phyloP scores from a whole-genome alignment of 1,284 basidiomycete genomes.

The Entoloma clypeatum region DNA sequence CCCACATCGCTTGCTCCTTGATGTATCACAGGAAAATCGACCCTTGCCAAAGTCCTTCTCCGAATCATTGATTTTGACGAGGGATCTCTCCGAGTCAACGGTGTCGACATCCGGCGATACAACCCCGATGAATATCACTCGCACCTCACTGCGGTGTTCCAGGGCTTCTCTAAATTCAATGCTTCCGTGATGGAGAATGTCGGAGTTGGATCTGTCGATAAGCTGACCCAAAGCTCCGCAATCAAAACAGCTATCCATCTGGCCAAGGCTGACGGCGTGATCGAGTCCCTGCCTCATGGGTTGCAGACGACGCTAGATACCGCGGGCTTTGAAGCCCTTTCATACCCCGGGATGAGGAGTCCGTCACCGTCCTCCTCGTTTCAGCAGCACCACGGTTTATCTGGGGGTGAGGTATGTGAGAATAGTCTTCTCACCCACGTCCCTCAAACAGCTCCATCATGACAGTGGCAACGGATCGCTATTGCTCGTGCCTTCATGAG shows the following conservation, averaged over 20 bases:
- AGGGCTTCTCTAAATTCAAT: constrained; percentile 76
- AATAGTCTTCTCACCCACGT: not conserved
- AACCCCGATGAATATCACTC: constrained; percentile 66
- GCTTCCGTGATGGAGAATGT: constrained; percentile 73
- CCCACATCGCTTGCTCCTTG: constrained; percentile 11
- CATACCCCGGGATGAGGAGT: constrained; percentile 38
- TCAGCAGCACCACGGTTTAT: constrained; percentile 65
- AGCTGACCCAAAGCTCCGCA: constrained; percentile 46
- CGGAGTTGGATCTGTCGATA: constrained; percentile 67
- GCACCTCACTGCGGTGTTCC: constrained; percentile 75
- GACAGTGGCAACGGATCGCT: constrained; percentile 81
- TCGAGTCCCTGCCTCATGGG: constrained; percentile 61
- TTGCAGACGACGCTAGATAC: constrained; percentile 64
- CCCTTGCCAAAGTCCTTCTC: constrained; percentile 72
- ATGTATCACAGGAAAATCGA: constrained; percentile 64
- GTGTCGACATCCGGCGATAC: constrained; percentile 57
- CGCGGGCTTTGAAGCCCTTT: constrained; percentile 50
- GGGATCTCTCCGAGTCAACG: constrained; percentile 67
- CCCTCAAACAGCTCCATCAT: constrained; percentile 15
- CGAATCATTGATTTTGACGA: constrained; percentile 71
- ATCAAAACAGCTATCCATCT: constrained; percentile 60
- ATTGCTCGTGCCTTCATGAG: constrained; percentile 83
- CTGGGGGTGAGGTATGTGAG: constrained; percentile 69
- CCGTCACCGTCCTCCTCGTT: constrained; percentile 24
- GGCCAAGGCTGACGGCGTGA: constrained; percentile 61